Base-by-base conservation (phyloP, 805 yeast genomes). In the Citeromyces matritensis region DNA sequence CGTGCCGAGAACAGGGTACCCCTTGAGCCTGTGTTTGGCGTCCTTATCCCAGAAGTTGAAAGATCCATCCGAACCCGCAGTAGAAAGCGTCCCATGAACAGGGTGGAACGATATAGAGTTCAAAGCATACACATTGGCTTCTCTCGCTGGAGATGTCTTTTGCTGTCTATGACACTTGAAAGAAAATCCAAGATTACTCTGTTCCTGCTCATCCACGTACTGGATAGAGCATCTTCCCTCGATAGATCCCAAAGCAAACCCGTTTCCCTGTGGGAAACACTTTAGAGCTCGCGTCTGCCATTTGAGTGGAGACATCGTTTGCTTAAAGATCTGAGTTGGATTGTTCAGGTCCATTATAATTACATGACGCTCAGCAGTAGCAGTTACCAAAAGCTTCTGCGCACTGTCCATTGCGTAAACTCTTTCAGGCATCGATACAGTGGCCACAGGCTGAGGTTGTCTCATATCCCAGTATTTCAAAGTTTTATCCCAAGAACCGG, bases 401-500 rank as follows among this genome's bases (percentile, higher is more conserved):
- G 76, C 63, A 8, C 80, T 51, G 49, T 86, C 95, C 94, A 88
- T 79, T 9, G 85, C 60, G 56, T 85, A 88, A 0, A 83, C 95
- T 33, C 95, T 63, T 42, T 91, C 97, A 0, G 97, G 95, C 50
- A 91, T 59, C 44, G 69, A 69, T 26, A 91, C 58, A 3, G 94
- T 80, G 12, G 85, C 69, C 13, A 88, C 67, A 11, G 97, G 91
- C 43, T 70, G 76, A 29, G 77, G 80, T 41, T 75, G 74, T 47
- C 96, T 74, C 57, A 81, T 63, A 55, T 91, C 97, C 98, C 98
- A 88, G 55, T 91, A 91, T 49, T 72, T 75, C 39, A 91, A 57
- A 1, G 96, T 84, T 56, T 84, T 85, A 55, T 91, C 98, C 96
- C 96, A 91, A 5, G 95, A 83, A 6, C 94, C 95, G 28, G 86